Base-by-base conservation (phyloP, 352 stramenopile species). In the Phytophthora tentaculata region DNA sequence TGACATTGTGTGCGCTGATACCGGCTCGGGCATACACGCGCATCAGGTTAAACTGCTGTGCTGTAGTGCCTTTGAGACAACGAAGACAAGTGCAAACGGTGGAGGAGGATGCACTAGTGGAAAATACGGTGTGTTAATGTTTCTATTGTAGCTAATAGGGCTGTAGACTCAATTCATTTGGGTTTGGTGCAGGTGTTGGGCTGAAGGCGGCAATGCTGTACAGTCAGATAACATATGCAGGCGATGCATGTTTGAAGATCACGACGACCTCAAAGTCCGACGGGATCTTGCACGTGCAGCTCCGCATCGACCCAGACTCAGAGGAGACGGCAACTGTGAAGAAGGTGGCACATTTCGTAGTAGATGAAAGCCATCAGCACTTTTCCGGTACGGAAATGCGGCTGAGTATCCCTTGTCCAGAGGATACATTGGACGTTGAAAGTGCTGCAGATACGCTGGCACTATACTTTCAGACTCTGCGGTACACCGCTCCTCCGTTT, bases 351-450 rank as follows among this genome's bases (percentile, higher is more conserved):
- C 80, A 88, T 39, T 95, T 92, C 47, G 61, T 75, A 0, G 70
- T 95, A 4, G 55, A 81, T 51, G 85, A 92, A 69, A 58, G 61
- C 4, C 85, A 95, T 37, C 66, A 85, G 12, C 59, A 79, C 28
- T 94, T 95, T 52, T 94, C 87, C 3, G 87, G 87, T 13, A 95
- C 87, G 8, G 85, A 95, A 49, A 90, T 95, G 79, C 74, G 83
- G 8, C 58, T 95, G 29, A 75, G 74, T 10, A 69, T 95, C 26
- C 85, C 87, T 19, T 77, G 56, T 48, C 83, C 85, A 41, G 52
- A 64, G 1, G 50, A 56, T 45, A 39, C 28, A 14, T 5, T n/a
- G 13, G 68, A 88, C 1, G n/a, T 90, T 6, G 79, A 87, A 24
- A 73, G 76, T 19, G 82, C 75, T 24, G 76, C 79, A 9, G 78